A percentile compares a stretch with the other conserved stretches of the same genome.
phyloP scores from a whole-genome alignment of 1,284 basidiomycete genomes.

The Ustilago trichophora region DNA sequence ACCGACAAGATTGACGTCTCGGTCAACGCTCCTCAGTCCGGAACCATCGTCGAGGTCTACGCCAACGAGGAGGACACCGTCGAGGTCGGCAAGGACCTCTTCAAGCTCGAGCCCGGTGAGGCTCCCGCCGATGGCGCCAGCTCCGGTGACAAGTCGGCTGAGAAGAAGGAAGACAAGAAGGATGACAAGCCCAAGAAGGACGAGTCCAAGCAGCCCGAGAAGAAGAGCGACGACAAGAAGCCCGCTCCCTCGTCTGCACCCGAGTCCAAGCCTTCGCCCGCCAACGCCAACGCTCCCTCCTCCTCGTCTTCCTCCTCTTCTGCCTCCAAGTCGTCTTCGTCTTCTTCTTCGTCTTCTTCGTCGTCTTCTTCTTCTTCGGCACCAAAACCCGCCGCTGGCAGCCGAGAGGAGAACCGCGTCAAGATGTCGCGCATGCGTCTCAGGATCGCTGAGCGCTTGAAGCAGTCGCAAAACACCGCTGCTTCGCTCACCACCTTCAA shows the following conservation, averaged over 20 bases:
- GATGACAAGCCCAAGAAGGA: conserved; percentile 64
- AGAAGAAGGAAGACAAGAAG: conserved; percentile 59
- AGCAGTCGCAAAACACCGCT: conserved; percentile 97
- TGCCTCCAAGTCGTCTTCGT: conserved; percentile 16
- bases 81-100: conserved; percentile 91
- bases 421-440: conserved; percentile 78
- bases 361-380: too few species aligned
- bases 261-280: conserved; percentile 24
- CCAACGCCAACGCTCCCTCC: conserved; percentile 11
- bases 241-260: conserved; percentile 31
- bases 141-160: conserved; percentile 65
- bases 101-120: conserved; percentile 84
- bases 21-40: conserved; percentile 90
- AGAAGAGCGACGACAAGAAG: conserved; percentile 67
- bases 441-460: conserved; percentile 95
- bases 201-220: conserved; percentile 60
- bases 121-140: conserved; percentile 71
- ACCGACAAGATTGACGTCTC: conserved; percentile 99
- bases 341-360: too few species aligned
- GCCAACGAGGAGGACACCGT: conserved; percentile 94
- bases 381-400: conserved; percentile 51
- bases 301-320: conserved; percentile 20
- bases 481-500: conserved; percentile 98
- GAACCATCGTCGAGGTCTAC: conserved; percentile 85
- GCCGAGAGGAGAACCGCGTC: conserved; percentile 85